Conservation (phyloP, 1,139 yeast genomes). For the Arxiozyma telluris region DNA sequence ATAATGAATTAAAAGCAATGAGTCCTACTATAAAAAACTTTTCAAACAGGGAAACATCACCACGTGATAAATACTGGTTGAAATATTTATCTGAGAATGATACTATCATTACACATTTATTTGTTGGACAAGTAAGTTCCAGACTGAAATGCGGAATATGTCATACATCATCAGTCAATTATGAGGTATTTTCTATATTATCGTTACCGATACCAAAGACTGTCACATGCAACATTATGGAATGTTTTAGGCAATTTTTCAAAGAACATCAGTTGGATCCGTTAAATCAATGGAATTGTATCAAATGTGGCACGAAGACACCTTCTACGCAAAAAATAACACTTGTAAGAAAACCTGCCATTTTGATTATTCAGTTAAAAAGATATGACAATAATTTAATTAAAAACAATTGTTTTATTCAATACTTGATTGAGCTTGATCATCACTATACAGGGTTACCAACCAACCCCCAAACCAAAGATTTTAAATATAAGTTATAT, state of each 20-base stretch:
- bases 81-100: constrained; percentile 71
- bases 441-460: background rate
- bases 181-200: constrained; percentile 65
- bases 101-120: constrained; percentile 71
- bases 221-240: constrained; percentile 43
- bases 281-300: constrained; percentile 81
- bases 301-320: constrained; percentile 60
- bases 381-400: constrained; percentile 45
- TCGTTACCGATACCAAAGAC: constrained; percentile 75
- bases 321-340: constrained; percentile 57
- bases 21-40: background rate
- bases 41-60: background rate
- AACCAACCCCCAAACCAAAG: background rate
- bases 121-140: constrained; percentile 84
- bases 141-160: constrained; percentile 68
- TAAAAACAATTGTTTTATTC: constrained; percentile 31
- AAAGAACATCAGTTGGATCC: constrained; percentile 61
- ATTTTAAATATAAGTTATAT: constrained; percentile 49
- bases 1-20: constrained; percentile 69
- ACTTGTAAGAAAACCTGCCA: constrained; percentile 61
- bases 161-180: constrained; percentile 71
- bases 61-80: constrained; percentile 81
- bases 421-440: constrained; percentile 37
- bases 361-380: constrained; percentile 65
- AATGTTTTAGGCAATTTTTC: constrained; percentile 62